A percentile compares a stretch with the other conserved stretches of the same genome.
phyloP scores from a whole-genome alignment of 2,329 filamentous ascomycete genomes.

The Beauveria sp. region DNA sequence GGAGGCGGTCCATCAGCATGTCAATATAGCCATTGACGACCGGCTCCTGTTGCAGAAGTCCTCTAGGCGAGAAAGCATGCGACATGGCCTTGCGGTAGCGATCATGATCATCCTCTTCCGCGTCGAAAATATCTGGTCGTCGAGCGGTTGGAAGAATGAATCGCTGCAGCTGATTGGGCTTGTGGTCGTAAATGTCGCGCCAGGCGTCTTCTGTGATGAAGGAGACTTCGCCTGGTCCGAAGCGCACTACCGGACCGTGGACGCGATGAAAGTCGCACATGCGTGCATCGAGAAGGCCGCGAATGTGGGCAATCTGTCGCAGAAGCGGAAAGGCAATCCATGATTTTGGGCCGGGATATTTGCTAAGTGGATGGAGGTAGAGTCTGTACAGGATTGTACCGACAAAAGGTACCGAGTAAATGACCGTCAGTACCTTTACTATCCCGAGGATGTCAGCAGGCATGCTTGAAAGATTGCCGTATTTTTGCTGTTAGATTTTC shows the following conservation, averaged over 20 bases:
- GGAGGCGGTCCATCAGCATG: not conserved
- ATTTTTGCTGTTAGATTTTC: too few relatives aligned
- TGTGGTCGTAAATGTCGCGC: slow-evolving; percentile 33
- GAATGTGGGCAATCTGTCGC: slow-evolving; percentile 10
- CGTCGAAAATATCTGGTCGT: not conserved
- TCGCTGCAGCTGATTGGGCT: slow-evolving; percentile 11
- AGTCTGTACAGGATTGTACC: not conserved
- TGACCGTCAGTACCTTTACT: not conserved
- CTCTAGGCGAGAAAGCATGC: not conserved
- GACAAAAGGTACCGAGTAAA: not conserved
- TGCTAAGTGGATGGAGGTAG: slow-evolving; percentile 22
- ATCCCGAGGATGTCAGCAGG: not conserved
- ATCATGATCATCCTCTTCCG: not conserved
- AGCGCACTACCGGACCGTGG: slow-evolving; percentile 39
- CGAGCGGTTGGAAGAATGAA: slow-evolving; percentile 1
- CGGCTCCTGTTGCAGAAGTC: not conserved
- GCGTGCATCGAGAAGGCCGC: slow-evolving; percentile 21
- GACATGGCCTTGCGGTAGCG: slow-evolving; percentile 6
- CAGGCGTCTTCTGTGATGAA: slow-evolving; percentile 30
- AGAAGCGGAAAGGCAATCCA: not conserved
- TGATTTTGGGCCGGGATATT: slow-evolving; percentile 21
- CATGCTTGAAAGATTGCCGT: not conserved
- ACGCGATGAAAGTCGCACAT: slow-evolving; percentile 27
- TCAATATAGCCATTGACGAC: not conserved
- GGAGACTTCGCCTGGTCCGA: slow-evolving; percentile 39